Percentiles rank a stretch among this genome's conserved stretches.
Conservation (phyloP, 805 yeast species). For the Pichia cephalocereana region DNA sequence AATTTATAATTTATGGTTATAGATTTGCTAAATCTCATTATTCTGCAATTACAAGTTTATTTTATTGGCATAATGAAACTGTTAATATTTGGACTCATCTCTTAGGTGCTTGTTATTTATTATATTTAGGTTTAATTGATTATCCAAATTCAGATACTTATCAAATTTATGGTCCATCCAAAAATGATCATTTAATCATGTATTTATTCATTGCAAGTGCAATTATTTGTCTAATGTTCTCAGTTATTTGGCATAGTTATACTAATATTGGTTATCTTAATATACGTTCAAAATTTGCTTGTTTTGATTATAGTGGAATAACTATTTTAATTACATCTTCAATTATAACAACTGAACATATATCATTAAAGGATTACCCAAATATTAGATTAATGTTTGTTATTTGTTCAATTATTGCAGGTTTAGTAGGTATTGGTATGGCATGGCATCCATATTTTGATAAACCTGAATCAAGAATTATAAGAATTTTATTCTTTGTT, state of each 20-base stretch:
- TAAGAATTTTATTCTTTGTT: conserved; percentile 73
- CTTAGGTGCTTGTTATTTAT: conserved; percentile 52
- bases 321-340: conserved; percentile 85
- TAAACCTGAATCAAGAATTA: conserved; percentile 70
- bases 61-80: conserved; percentile 73
- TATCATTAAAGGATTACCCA: conserved; percentile 58
- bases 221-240: conserved; percentile 65
- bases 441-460: conserved; percentile 94
- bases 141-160: conserved; percentile 55
- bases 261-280: conserved; percentile 59
- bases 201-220: conserved; percentile 64
- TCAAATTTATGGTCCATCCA: conserved; percentile 24
- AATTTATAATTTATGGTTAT: conserved; percentile 76
- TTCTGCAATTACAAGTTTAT: conserved; percentile 52
- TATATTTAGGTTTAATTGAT: conserved; percentile 47
- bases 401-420: conserved; percentile 53
- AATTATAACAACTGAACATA: conserved; percentile 76
- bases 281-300: conserved; percentile 69
- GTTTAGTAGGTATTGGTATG: conserved; percentile 62
- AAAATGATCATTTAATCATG: conserved; percentile 41
- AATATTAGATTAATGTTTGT: conserved; percentile 40
- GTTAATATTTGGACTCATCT: conserved; percentile 92
- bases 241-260: conserved; percentile 89
- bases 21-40: conserved; percentile 62
- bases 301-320: conserved; percentile 93